Conservation (phyloP, 192 early-diverging fungal genomes). For the Coemansia sp. region DNA sequence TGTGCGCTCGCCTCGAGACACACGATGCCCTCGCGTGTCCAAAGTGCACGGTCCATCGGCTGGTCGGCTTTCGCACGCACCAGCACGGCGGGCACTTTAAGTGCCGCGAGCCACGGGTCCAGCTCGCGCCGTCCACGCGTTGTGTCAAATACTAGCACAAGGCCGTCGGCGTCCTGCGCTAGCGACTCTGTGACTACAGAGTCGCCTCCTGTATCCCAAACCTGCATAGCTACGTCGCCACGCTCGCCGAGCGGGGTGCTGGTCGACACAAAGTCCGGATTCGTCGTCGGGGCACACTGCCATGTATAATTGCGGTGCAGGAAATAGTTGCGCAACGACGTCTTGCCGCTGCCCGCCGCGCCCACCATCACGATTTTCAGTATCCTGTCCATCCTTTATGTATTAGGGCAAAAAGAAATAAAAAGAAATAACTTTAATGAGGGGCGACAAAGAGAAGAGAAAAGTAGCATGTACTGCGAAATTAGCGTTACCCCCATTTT, state of each 20-base stretch:
- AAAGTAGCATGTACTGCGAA: not conserved
- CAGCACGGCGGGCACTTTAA: conserved; percentile 11
- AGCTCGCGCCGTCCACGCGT: not conserved
- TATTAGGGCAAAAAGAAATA: not conserved
- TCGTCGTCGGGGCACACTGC: conserved; percentile 24
- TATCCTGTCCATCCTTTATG: conserved; percentile 16
- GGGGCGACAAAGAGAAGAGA: not conserved
- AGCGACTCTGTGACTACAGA: conserved; percentile 27
- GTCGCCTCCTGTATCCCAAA: conserved; percentile 47
- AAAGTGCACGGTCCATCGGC: not conserved
- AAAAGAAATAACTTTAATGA: no score
- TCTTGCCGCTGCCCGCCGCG: conserved; percentile 34
- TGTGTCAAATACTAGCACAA: conserved; percentile 31
- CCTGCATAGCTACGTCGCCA: conserved; percentile 32
- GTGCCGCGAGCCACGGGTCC: not conserved
- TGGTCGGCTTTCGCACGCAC: conserved; percentile 25
- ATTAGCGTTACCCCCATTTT: not conserved
- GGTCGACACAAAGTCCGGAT: conserved; percentile 48
- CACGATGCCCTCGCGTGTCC: conserved; percentile 1
- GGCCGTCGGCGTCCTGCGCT: conserved; percentile 37
- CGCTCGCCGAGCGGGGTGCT: conserved; percentile 14
- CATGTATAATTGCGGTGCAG: conserved; percentile 34
- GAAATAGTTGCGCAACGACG: conserved; percentile 44
- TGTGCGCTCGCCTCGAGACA: conserved; percentile 36
- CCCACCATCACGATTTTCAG: conserved; percentile 47